A percentile compares a stretch with the other conserved stretches of the same genome.
These are phyloP conservation scores for Penicillium aurantiogriseum DNA, from an alignment of 2,329 filamentous ascomycete genomes.

Conservation along the genomic window DNA sequence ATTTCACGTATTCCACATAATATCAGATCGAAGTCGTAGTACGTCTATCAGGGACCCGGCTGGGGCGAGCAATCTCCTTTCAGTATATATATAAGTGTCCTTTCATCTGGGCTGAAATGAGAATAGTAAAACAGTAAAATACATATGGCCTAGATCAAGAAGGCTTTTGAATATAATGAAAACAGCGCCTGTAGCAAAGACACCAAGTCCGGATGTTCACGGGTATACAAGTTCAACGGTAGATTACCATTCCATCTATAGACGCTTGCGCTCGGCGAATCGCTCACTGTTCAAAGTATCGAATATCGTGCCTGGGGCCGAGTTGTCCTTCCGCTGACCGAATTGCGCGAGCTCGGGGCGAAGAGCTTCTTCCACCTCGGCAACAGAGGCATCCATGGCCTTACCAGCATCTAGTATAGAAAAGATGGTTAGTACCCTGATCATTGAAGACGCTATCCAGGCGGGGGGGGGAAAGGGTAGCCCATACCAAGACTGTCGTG, in stretches of 20 bases:
- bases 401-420: constrained; percentile 40
- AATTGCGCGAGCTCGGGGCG: constrained; percentile 43
- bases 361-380: constrained; percentile 42
- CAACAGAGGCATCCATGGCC: constrained; percentile 40
- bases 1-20: neutral
- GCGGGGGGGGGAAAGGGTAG: neutral
- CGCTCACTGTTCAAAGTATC: constrained; percentile 40
- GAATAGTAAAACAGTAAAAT: constrained; percentile 21
- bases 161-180: constrained; percentile 7
- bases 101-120: constrained; percentile 11
- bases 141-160: constrained; percentile 16
- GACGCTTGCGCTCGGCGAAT: constrained; percentile 36
- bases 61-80: neutral
- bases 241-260: constrained; percentile 7
- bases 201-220: constrained; percentile 5
- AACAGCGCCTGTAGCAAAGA: constrained; percentile 9
- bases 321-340: constrained; percentile 38
- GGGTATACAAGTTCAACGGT: constrained; percentile 9
- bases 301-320: constrained; percentile 29
- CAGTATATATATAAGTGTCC: neutral
- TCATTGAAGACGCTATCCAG: neutral
- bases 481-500: constrained; percentile 68
- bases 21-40: neutral
- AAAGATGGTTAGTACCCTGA: constrained; percentile 11
- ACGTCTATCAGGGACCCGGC: neutral